These are phyloP conservation scores for Rubroboletus pulcherrimus DNA, from an alignment of 768 basidiomycete species.

Conservation along the genomic window DNA sequence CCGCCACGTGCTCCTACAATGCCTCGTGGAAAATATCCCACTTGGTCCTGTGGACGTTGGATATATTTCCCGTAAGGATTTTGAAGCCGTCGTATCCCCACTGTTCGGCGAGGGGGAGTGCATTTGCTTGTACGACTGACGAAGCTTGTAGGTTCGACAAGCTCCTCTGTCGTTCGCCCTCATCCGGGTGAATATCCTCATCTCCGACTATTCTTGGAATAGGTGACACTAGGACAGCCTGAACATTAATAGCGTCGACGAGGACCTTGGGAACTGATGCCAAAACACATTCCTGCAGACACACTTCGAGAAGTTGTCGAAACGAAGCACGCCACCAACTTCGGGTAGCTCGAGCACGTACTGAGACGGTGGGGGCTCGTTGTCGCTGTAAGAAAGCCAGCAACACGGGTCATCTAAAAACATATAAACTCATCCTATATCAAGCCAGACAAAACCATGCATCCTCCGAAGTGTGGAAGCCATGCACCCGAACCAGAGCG, in stretches of 20 bases:
- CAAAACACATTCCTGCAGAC: slow-evolving; percentile 63
- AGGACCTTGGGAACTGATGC: slow-evolving; percentile 63
- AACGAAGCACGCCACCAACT: slow-evolving; percentile 72
- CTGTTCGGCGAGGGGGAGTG: slow-evolving; percentile 44
- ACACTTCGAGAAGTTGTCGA: slow-evolving; percentile 86
- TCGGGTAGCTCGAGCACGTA: slow-evolving; percentile 64
- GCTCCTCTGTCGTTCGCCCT: slow-evolving; percentile 41
- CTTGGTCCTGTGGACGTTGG: slow-evolving; percentile 61
- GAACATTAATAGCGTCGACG: slow-evolving; percentile 59
- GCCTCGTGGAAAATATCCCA: slow-evolving; percentile 69
- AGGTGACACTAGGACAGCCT: slow-evolving; percentile 38
- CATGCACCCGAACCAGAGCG: slow-evolving; percentile 57
- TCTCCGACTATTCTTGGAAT: not conserved
- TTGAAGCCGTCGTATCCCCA: slow-evolving; percentile 76
- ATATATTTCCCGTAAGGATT: slow-evolving; percentile 56
- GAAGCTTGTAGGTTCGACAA: slow-evolving; percentile 61
- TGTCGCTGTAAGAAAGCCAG: slow-evolving; percentile 61
- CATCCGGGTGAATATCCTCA: not conserved
- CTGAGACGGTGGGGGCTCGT: slow-evolving; percentile 63
- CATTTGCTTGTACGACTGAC: slow-evolving; percentile 54
- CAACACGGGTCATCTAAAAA: slow-evolving; percentile 62
- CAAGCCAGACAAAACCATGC: not conserved
- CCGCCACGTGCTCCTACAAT: slow-evolving; percentile 66
- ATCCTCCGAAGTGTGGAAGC: slow-evolving; percentile 80
- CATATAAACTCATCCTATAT: not conserved